Conservation (phyloP, 257 asterid species). For the Penstemon davidsonii region DNA sequence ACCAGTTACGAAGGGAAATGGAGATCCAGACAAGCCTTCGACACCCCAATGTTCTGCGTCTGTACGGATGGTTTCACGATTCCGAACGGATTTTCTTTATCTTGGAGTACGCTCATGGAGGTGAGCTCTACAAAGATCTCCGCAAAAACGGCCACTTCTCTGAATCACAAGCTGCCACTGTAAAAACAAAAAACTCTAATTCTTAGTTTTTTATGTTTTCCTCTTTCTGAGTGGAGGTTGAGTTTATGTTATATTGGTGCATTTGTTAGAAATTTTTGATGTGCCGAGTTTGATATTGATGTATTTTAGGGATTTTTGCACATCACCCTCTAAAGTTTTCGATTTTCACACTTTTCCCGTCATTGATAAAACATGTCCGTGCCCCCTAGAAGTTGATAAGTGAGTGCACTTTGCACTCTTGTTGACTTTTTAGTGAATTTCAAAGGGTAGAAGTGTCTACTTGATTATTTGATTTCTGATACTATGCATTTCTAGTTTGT, state of each 20-base stretch:
- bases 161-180: slow-evolving; percentile 93
- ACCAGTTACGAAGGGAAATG: slow-evolving; percentile 96
- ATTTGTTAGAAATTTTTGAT: background rate
- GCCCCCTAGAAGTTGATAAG: too few species aligned
- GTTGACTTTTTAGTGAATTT: too few species aligned
- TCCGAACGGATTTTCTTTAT: slow-evolving; percentile 52
- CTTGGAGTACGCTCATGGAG: slow-evolving; percentile 90
- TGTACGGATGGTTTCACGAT: slow-evolving; percentile 91
- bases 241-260: background rate
- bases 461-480: too few species aligned
- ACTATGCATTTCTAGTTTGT: too few species aligned
- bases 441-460: too few species aligned
- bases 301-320: too few species aligned
- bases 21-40: slow-evolving; percentile 96
- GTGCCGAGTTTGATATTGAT: too few species aligned
- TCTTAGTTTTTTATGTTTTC: too few species aligned
- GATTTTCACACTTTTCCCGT: background rate
- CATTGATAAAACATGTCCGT: too few species aligned
- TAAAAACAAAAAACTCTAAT: slow-evolving; percentile 17
- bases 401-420: too few species aligned
- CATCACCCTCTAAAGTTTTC: too few species aligned
- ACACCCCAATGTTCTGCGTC: slow-evolving; percentile 88
- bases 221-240: background rate
- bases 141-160: slow-evolving; percentile 83
- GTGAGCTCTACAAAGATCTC: slow-evolving; percentile 90